A percentile compares a stretch with the other conserved stretches of the same genome.
These are phyloP conservation scores for Paradendryphiella salina DNA, from an alignment of 2,329 filamentous ascomycete species.

Conservation along the genomic window DNA sequence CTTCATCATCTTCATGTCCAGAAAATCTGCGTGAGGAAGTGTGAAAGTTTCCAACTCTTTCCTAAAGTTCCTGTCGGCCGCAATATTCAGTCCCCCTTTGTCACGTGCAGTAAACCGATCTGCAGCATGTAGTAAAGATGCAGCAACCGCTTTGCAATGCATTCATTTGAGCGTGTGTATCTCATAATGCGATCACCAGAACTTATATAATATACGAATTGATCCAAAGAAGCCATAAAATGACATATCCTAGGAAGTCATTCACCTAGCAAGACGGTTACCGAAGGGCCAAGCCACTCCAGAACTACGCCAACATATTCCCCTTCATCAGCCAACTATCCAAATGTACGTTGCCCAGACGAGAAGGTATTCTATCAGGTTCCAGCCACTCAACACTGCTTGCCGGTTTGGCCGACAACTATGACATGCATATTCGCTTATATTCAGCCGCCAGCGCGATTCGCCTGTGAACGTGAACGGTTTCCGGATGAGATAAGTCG, in stretches of 20 bases:
- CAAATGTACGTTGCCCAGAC: background rate
- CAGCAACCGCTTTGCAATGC: too few relatives aligned
- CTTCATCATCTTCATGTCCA: background rate
- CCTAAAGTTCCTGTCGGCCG: too few relatives aligned
- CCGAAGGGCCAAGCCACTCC: background rate
- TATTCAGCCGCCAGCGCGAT: slow-evolving; percentile 3
- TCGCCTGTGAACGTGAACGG: background rate
- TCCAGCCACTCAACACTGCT: slow-evolving; percentile 1
- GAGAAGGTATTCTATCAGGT: background rate
- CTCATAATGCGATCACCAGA: too few relatives aligned
- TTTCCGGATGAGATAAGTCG: slow-evolving; percentile 8
- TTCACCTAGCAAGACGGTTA: background rate
- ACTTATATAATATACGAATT: too few relatives aligned
- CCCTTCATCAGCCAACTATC: background rate
- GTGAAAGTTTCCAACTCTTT: too few relatives aligned
- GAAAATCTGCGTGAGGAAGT: too few relatives aligned
- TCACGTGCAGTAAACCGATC: too few relatives aligned
- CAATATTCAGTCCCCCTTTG: too few relatives aligned
- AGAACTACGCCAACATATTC: too few relatives aligned
- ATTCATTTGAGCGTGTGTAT: too few relatives aligned
- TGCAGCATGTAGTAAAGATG: too few relatives aligned
- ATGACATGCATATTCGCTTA: slow-evolving; percentile 4
- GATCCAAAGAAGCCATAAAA: too few relatives aligned
- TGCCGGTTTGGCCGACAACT: background rate
- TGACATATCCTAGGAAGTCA: background rate